Percentiles rank a stretch among this genome's conserved stretches.
Evolutionary conservation across 805 yeast genomes (phyloP).

Genomic region (Jamesozyma jinghongensis): DNA sequence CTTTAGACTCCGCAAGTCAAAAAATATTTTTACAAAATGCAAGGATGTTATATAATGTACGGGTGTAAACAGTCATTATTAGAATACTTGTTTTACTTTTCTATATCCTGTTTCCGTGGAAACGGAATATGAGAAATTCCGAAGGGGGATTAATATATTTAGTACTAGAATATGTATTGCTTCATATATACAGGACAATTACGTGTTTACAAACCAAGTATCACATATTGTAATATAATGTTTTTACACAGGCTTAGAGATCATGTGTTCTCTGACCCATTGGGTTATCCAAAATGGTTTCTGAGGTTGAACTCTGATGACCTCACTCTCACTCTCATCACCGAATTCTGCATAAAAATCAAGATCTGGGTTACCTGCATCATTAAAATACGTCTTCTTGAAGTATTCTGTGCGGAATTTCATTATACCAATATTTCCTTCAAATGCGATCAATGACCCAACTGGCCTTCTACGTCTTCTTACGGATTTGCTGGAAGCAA

Average conservation of each 20-base stretch:
- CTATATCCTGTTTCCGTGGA: too few species aligned
- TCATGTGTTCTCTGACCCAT: conserved; percentile 6
- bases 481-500: conserved; percentile 21
- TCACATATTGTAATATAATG: too few species aligned
- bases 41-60: too few species aligned
- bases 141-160: too few species aligned
- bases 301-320: conserved; percentile 12
- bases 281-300: conserved; percentile 22
- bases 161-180: background rate
- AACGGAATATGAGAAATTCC: too few species aligned
- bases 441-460: conserved; percentile 51
- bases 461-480: conserved; percentile 37
- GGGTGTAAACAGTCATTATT: too few species aligned
- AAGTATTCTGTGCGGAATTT: conserved; percentile 43
- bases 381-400: conserved; percentile 15
- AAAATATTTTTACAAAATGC: too few species aligned
- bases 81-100: too few species aligned
- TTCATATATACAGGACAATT: background rate
- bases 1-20: too few species aligned
- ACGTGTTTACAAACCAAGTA: too few species aligned
- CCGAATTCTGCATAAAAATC: conserved; percentile 8
- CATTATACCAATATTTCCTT: conserved; percentile 60
- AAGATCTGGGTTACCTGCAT: conserved; percentile 7
- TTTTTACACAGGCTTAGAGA: background rate
- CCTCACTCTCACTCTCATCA: background rate